Evolutionary conservation across 305 asterid species (phyloP), one percentile per base, ranked within the genome.

Genomic region (Fraxinus baroniana): DNA sequence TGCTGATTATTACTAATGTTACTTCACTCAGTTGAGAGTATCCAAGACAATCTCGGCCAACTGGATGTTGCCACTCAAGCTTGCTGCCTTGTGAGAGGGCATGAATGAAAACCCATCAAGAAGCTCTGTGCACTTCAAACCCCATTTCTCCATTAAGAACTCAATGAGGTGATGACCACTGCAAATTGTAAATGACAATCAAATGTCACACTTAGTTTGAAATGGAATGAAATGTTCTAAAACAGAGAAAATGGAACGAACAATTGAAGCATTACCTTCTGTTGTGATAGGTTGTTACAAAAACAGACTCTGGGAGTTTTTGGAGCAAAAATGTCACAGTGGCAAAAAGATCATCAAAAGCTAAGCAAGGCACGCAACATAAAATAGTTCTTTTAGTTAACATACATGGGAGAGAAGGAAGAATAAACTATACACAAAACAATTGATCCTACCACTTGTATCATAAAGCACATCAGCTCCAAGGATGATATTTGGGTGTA

Each of bases 391-490:
- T 75, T 74, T 79, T 78, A 84, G 89, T 78, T 62, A 74, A 18
- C 37, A 32, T n/a, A 18, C 82, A 52, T 5, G 62, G 44, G 15
- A 79, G 55, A n/a, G 68, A 83, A 49, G 28, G 62, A 74, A 74
- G 66, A 79, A 62, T 28, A 12, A 87, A 79, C 46, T 10, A 71
- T 7, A 20, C 18, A 41, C n/a, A 17, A 76, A 70, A 26, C 62
- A 32, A 79, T 75, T 62, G 57, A 73, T n/a, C 84, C 78, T 84
- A 95, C 98, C 93, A 82, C 85, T 87, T 78, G 97, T 36, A 46
- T 95, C 95, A 73, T 95, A 94, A 77, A 95, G 91, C 64, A 95
- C 97, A 89, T 95, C 98, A 79, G 99, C 98, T 86, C 99, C 99
- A 77, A 95, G 97, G 86, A 95, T 93, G 85, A 95, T 90, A 77